Evolutionary conservation across 805 yeast species (phyloP).

Genomic region (Pachysolen tannophilus): DNA sequence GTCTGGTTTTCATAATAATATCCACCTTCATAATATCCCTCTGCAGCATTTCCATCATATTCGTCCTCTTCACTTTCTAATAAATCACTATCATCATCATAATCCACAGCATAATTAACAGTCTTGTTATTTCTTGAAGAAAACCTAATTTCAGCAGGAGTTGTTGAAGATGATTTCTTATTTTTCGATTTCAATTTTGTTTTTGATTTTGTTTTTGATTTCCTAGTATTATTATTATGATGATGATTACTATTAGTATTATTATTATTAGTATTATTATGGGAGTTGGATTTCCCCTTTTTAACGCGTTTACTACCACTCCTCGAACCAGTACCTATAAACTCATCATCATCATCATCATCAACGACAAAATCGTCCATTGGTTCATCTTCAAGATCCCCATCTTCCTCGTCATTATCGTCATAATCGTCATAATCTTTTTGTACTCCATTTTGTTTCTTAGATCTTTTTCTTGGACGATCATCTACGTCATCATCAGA

Average conservation of each 20-base stretch:
- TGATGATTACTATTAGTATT: background rate
- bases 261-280: slow-evolving; percentile 5
- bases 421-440: slow-evolving; percentile 17
- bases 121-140: slow-evolving; percentile 64
- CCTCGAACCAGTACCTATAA: slow-evolving; percentile 20
- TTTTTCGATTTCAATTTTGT: slow-evolving; percentile 9
- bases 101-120: slow-evolving; percentile 74
- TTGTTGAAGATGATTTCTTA: slow-evolving; percentile 14
- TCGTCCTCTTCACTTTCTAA: slow-evolving; percentile 35
- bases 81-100: slow-evolving; percentile 48
- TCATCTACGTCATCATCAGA: slow-evolving; percentile 27
- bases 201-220: slow-evolving; percentile 11
- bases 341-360: slow-evolving; percentile 24
- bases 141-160: slow-evolving; percentile 55
- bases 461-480: slow-evolving; percentile 13
- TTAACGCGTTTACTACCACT: slow-evolving; percentile 10
- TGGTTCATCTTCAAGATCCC: slow-evolving; percentile 13
- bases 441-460: slow-evolving; percentile 12
- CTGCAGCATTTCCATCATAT: too few relatives aligned
- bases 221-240: too few relatives aligned
- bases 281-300: slow-evolving; percentile 10
- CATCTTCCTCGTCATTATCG: slow-evolving; percentile 21
- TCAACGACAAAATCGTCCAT: slow-evolving; percentile 14
- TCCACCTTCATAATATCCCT: slow-evolving; percentile 13
- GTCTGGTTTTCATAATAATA: slow-evolving; percentile 13